Conservation (phyloP, 2,329 filamentous ascomycete genomes). For the Alternaria angustiovoidea region DNA sequence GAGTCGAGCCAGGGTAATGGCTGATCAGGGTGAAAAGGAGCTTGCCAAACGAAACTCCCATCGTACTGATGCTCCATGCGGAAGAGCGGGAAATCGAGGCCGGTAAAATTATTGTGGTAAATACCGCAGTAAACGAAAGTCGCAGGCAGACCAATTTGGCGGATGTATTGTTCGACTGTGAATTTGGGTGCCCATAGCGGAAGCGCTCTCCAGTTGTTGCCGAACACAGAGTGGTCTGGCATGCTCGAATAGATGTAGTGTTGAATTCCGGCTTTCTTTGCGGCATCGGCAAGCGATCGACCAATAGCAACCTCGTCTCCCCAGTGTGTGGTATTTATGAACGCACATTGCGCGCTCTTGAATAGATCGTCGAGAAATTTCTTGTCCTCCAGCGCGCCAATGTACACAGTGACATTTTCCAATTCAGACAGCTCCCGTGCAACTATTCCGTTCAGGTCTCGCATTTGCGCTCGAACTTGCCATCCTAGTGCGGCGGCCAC, state of each 20-base stretch:
- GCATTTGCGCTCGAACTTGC: constrained; percentile 88
- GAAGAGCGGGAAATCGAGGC: constrained; percentile 88
- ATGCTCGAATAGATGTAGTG: constrained; percentile 98
- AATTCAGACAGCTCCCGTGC: constrained; percentile 84
- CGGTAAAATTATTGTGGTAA: constrained; percentile 99
- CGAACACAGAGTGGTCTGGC: constrained; percentile 89
- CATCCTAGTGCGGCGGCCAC: constrained; percentile 94
- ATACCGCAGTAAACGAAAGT: constrained; percentile 97
- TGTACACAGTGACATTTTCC: constrained; percentile 78
- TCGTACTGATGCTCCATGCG: constrained; percentile 89
- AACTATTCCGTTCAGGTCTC: constrained; percentile 85
- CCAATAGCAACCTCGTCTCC: constrained; percentile 93
- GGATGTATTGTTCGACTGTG: constrained; percentile 89
- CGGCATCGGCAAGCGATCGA: constrained; percentile 85
- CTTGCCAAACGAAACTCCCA: constrained; percentile 89
- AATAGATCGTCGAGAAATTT: constrained; percentile 82
- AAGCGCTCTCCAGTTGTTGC: constrained; percentile 78
- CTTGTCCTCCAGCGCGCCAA: constrained; percentile 74
- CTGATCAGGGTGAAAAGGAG: constrained; percentile 88
- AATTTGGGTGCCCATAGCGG: constrained; percentile 95
- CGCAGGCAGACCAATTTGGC: constrained; percentile 80
- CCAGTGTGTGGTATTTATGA: constrained; percentile 98
- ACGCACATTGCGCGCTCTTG: constrained; percentile 83
- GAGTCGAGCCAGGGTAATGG: constrained; percentile 95
- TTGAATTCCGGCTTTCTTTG: constrained; percentile 81